phyloP scores from a whole-genome alignment of 805 yeast species.

The Nakazawaea anatomiae region DNA sequence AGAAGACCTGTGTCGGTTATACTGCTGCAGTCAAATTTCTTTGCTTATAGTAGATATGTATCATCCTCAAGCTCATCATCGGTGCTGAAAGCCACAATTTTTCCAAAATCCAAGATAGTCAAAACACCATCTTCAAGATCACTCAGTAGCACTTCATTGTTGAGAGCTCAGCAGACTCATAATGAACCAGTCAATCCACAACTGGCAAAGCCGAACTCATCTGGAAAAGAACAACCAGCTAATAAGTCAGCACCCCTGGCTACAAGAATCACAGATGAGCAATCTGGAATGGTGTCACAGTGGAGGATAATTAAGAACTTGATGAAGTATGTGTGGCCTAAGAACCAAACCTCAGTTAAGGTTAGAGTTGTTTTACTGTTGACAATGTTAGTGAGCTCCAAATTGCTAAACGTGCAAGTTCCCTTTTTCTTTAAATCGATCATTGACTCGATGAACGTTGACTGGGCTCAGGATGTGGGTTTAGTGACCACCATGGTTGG shows the following conservation, averaged over 20 bases:
- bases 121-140: background rate
- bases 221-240: background rate
- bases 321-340: constrained; percentile 77
- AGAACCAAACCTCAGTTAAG: constrained; percentile 57
- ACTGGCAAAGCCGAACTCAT: background rate
- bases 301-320: constrained; percentile 57
- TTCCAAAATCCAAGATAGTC: background rate
- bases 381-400: constrained; percentile 68
- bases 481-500: constrained; percentile 63
- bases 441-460: constrained; percentile 89
- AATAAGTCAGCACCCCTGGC: background rate
- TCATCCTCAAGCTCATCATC: background rate
- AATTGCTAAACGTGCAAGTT: constrained; percentile 87
- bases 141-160: background rate
- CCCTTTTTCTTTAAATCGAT: constrained; percentile 90
- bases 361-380: constrained; percentile 74
- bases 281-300: constrained; percentile 28
- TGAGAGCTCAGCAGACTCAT: background rate
- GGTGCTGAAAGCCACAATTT: constrained; percentile 2
- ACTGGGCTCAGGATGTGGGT: constrained; percentile 65
- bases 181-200: background rate
- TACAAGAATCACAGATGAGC: background rate
- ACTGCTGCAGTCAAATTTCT: no score
- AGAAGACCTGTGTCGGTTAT: background rate
- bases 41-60: no score